Base-by-base conservation (phyloP, 2,329 filamentous ascomycete genomes). In the Mycocentrospora acerina region DNA sequence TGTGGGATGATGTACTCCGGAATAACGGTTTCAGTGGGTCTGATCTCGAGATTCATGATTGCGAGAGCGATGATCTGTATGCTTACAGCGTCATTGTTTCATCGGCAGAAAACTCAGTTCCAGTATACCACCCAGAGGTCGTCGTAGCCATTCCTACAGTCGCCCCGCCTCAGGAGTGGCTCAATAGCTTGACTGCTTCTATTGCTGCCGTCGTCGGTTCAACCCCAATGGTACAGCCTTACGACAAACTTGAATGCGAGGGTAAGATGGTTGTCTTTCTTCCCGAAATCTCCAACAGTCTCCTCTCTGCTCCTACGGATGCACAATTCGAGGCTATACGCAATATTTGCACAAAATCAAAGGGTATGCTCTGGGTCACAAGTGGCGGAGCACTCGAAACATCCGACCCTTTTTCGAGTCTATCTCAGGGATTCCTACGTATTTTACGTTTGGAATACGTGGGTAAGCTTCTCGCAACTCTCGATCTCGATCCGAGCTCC, bases 81-180 rank as follows among this genome's bases (percentile, higher is more conserved):
- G 30, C 40, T 4, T 39, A 39, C 31, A 43, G 40, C 19, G 35
- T 39, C n/a, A 43, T 43, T 16, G 14, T 31, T 29, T 32, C 35
- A 7, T 31, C 30, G 7, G 19, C 35, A 4, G 26, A 24, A 7
- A 15, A 10, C 4, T 10, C n/a, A 24, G 14, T 15, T 8, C 28
- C 32, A 3, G 12, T 18, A 4, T 42, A 36, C 25, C 32, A 30
- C 12, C 15, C 15, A 7, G 40, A 37, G 4, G 25, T 37, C 9
- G 34, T 42, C n/a, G n/a, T n/a, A n/a, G n/a, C n/a, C n/a, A n/a
- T n/a, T n/a, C n/a, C n/a, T n/a, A n/a, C n/a, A n/a, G n/a, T n/a
- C n/a, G n/a, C n/a, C n/a, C n/a, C n/a, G n/a, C n/a, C n/a, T n/a
- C n/a, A n/a, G n/a, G n/a, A n/a, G n/a, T n/a, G n/a, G n/a, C n/a